Evolutionary conservation across 257 asterid species (phyloP).

Genomic region (Nicotiana undulata): DNA sequence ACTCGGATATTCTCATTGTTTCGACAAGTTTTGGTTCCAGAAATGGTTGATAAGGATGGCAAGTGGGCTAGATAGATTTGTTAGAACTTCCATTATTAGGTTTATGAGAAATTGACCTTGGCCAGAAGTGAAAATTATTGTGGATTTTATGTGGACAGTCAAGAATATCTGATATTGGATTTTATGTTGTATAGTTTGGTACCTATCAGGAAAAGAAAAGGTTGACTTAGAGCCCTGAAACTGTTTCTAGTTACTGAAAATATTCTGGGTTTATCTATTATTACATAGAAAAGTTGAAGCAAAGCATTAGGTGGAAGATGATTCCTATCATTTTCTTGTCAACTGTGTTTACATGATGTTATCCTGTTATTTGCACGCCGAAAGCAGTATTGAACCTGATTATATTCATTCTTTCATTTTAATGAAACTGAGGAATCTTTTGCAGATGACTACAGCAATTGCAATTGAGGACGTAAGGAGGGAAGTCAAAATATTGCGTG

Average conservation of each 20-base stretch:
- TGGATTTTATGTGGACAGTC: slow-evolving; percentile 6
- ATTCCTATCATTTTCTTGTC: neutral
- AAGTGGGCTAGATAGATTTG: neutral
- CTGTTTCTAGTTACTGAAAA: neutral
- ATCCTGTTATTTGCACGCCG: neutral
- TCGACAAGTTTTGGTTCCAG: neutral
- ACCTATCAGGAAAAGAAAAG: neutral
- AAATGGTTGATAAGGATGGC: neutral
- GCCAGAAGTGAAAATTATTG: slow-evolving; percentile 5
- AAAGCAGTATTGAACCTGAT: neutral
- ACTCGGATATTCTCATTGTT: neutral
- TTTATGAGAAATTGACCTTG: slow-evolving; percentile 5
- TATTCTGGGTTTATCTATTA: neutral
- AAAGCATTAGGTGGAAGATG: neutral
- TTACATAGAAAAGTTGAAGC: neutral
- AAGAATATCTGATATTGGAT: neutral
- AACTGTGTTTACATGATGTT: neutral
- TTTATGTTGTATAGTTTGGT: neutral
- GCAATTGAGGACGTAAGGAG: slow-evolving; percentile 63
- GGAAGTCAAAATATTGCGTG: slow-evolving; percentile 59
- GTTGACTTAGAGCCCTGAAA: neutral
- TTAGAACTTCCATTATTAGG: neutral
- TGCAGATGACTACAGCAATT: slow-evolving; percentile 68
- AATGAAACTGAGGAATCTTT: neutral
- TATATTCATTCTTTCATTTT: neutral